Conservation (phyloP, 441 rosid species). For the Gossypium gossypioides region DNA sequence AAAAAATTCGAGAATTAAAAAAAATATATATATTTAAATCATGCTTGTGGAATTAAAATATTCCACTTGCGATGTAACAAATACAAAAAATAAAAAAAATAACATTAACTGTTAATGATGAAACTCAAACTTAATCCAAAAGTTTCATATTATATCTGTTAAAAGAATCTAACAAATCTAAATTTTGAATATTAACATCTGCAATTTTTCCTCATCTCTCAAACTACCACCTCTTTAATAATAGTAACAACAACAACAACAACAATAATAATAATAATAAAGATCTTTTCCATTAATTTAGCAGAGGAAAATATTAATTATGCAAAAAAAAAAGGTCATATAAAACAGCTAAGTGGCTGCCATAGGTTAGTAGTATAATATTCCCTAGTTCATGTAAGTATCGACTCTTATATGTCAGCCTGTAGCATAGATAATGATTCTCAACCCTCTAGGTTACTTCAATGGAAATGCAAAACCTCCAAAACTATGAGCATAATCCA, state of each 20-base stretch:
- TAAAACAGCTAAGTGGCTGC: not conserved
- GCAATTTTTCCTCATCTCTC: not conserved
- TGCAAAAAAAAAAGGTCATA: not conserved
- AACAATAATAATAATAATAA: not conserved
- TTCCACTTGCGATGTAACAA: no score
- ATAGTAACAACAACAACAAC: not conserved
- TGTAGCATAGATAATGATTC: not conserved
- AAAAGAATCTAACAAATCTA: no score
- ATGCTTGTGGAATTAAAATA: no score
- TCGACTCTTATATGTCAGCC: not conserved
- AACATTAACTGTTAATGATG: no score
- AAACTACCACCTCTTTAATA: no score
- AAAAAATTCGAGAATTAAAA: no score
- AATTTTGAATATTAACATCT: conserved; percentile 1
- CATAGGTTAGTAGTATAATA: not conserved
- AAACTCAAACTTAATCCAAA: no score
- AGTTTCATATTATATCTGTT: no score
- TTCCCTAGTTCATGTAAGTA: not conserved
- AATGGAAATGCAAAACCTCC: not conserved
- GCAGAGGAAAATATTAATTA: not conserved
- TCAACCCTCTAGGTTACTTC: not conserved
- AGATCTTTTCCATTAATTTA: not conserved
- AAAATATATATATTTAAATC: no score
- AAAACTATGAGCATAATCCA: not conserved
- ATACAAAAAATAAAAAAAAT: no score